Evolutionary conservation across 2,329 filamentous ascomycete genomes (phyloP), one percentile per base, ranked within the genome.

Genomic region (Passalora sequoiae): DNA sequence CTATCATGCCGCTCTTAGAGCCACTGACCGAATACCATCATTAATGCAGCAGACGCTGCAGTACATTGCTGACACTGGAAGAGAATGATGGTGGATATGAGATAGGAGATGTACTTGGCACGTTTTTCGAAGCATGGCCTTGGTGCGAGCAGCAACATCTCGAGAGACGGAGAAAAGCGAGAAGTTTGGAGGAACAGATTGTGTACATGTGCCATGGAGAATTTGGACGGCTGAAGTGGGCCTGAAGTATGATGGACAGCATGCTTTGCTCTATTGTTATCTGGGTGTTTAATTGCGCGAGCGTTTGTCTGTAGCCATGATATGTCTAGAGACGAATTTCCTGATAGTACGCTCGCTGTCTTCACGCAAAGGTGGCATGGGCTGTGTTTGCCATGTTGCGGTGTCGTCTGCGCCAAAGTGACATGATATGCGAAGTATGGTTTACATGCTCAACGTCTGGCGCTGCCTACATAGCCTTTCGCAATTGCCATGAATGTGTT

Each of bases 21-120:
- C 39, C 50, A 53, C 52, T 55, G 52, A 55, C 52, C 52, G 52
- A 21, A 55, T 51, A 55, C 50, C 40, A 49, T 55, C 52, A 36
- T 51, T 55, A 43, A 31, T 16, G 22, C 36, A 29, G 16, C 19
- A 40, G 13, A 8, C 38, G 22, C 15, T 39, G 29, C 24, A 38
- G 30, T 24, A 39, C 20, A 24, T 35, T 33, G 8, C 29, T 36
- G 20, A n/a, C 38, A 31, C 15, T 39, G 29, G 29, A 38, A 30
- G 30, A 39, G 24, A 24, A 38, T 33, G 8, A 32, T 36, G 20
- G 31, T 42, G 19, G 8, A 21, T 24, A 40, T 4, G 38, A 30
- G 25, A 40, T 4, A 3, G 33, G 17, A n/a, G n/a, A n/a, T n/a
- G n/a, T n/a, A n/a, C 24, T 33, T 13, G n/a, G 32, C 24, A 43